phyloP scores from a whole-genome alignment of 257 asterid species.

The Ajuga chamaepitys region DNA sequence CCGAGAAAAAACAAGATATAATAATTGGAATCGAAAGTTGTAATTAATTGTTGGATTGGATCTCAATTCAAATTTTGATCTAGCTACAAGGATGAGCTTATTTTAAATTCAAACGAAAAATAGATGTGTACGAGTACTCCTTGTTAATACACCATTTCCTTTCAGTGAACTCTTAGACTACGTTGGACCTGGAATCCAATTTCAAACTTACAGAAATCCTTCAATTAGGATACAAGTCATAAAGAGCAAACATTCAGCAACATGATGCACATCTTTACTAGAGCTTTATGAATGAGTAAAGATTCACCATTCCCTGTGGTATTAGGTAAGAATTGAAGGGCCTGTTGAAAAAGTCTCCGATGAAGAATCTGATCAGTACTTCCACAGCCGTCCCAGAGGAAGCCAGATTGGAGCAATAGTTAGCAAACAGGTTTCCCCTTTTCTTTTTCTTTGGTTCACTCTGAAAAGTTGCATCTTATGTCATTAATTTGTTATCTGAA shows the following conservation, averaged over 20 bases:
- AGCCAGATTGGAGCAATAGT: slow-evolving; percentile 76
- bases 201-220: background rate
- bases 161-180: background rate
- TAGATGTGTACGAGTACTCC: background rate
- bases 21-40: too few relatives aligned
- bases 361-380: slow-evolving; percentile 71
- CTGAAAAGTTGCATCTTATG: slow-evolving; percentile 1
- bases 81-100: too few relatives aligned
- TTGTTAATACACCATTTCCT: background rate
- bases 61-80: too few relatives aligned
- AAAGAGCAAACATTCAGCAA: background rate
- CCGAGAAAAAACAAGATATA: too few relatives aligned
- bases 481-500: background rate
- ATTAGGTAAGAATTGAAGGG: slow-evolving; percentile 81
- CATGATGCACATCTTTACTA: slow-evolving; percentile 3
- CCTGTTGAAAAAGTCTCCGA: slow-evolving; percentile 58
- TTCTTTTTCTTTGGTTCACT: too few relatives aligned
- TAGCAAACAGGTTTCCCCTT: slow-evolving; percentile 61
- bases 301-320: background rate
- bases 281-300: slow-evolving; percentile 6
- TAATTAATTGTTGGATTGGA: too few relatives aligned
- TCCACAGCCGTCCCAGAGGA: slow-evolving; percentile 76
- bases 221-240: background rate
- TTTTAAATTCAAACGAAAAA: too few relatives aligned
- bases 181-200: background rate